A percentile compares a stretch with the other conserved stretches of the same genome.
These are phyloP conservation scores for Lactifluus subvellereus DNA, from an alignment of 768 basidiomycete genomes.

Conservation along the genomic window DNA sequence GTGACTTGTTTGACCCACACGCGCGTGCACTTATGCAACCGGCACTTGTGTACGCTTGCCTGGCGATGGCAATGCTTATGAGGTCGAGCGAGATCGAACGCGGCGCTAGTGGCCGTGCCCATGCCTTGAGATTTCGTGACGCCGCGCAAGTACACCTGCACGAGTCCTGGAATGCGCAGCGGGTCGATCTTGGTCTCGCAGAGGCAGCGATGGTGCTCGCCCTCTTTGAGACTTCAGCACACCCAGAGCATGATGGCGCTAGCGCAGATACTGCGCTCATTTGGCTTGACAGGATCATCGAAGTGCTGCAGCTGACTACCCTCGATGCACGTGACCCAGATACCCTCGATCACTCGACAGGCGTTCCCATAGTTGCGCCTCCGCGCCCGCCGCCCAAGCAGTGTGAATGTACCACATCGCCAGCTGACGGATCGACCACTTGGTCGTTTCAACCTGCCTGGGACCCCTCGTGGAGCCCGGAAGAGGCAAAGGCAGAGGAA, in stretches of 20 bases:
- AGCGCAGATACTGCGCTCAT: conserved; percentile 49
- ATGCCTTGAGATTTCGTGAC: conserved; percentile 53
- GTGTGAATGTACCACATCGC: conserved; percentile 42
- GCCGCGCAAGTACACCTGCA: conserved; percentile 52
- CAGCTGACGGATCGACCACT: conserved; percentile 36
- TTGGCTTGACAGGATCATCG: conserved; percentile 60
- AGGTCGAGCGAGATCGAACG: conserved; percentile 63
- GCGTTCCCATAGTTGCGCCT: conserved; percentile 44
- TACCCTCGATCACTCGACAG: conserved; percentile 40
- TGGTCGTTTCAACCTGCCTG: conserved; percentile 55
- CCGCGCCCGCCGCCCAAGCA: conserved; percentile 28
- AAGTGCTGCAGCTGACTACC: conserved; percentile 46
- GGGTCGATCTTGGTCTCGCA: conserved; percentile 59
- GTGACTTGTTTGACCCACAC: conserved; percentile 46
- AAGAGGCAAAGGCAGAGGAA: conserved; percentile 60
- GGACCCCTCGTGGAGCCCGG: conserved; percentile 50
- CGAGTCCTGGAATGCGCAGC: conserved; percentile 42
- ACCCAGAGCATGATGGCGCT: conserved; percentile 55
- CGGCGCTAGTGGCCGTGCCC: conserved; percentile 46
- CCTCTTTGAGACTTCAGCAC: conserved; percentile 69
- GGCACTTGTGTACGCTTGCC: conserved; percentile 57
- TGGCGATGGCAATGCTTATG: conserved; percentile 69
- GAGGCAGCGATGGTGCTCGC: conserved; percentile 75
- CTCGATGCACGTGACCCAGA: conserved; percentile 53
- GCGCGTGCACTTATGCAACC: conserved; percentile 59